Evolutionary conservation across 1,139 yeast genomes (phyloP).

Genomic region (Taphrina confusa): DNA sequence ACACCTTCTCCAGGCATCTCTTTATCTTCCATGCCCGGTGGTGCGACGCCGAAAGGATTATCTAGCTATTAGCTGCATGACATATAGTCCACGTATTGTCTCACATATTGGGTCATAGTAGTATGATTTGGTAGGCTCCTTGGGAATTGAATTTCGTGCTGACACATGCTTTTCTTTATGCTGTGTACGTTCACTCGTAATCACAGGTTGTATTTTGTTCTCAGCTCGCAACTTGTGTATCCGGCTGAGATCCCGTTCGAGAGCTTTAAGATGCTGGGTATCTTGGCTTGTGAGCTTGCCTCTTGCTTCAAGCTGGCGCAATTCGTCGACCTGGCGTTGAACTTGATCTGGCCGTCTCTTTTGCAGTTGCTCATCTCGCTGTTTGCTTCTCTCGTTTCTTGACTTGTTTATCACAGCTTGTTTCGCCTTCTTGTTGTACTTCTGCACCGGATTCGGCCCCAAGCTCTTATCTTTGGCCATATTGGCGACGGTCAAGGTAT

Average conservation of each 20-base stretch:
- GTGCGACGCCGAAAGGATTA: slow-evolving; percentile 38
- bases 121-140: slow-evolving; percentile 31
- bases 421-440: slow-evolving; percentile 32
- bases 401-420: slow-evolving; percentile 24
- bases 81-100: background rate
- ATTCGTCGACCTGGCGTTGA: slow-evolving; percentile 33
- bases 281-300: slow-evolving; percentile 16
- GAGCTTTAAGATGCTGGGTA: background rate
- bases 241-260: slow-evolving; percentile 22
- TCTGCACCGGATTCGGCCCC: slow-evolving; percentile 27
- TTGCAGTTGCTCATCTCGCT: slow-evolving; percentile 19
- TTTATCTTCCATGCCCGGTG: slow-evolving; percentile 37
- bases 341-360: slow-evolving; percentile 32
- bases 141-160: slow-evolving; percentile 10
- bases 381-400: slow-evolving; percentile 13
- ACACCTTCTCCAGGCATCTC: slow-evolving; percentile 26
- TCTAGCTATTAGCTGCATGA: background rate
- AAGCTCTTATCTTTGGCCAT: slow-evolving; percentile 31
- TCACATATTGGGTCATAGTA: slow-evolving; percentile 38
- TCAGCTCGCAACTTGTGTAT: slow-evolving; percentile 15
- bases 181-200: slow-evolving; percentile 23
- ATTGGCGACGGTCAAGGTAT: too few species aligned
- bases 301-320: background rate
- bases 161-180: background rate
- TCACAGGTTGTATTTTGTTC: background rate